Percentiles rank a stretch among this genome's conserved stretches.
Conservation (phyloP, 352 stramenopile species). For the Phytophthora litchii region DNA sequence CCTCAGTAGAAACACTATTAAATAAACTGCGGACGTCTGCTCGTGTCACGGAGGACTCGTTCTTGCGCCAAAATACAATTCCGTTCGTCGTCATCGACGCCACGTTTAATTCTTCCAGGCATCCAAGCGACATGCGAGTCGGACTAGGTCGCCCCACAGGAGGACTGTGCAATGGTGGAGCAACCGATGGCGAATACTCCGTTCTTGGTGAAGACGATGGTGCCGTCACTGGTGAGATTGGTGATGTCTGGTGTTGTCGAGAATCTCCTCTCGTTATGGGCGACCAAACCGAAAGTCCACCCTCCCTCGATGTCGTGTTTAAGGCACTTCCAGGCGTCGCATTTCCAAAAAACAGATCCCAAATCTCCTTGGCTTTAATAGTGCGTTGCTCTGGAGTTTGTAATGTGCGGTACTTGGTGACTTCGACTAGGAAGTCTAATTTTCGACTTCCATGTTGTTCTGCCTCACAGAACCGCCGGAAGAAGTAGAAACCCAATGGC, state of each 20-base stretch:
- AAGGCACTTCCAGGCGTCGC: background rate
- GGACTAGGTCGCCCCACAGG: constrained; percentile 18
- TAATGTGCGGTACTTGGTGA: constrained; percentile 73
- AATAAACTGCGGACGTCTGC: constrained; percentile 48
- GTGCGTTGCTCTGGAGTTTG: constrained; percentile 49
- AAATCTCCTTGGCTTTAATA: constrained; percentile 63
- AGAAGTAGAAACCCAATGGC: constrained; percentile 84
- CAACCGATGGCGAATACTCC: constrained; percentile 24
- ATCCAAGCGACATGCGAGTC: constrained; percentile 50
- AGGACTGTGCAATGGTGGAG: constrained; percentile 8
- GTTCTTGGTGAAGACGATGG: constrained; percentile 29
- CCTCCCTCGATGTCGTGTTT: constrained; percentile 2
- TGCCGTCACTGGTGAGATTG: constrained; percentile 29
- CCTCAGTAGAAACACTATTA: constrained; percentile 43
- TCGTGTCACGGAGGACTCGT: constrained; percentile 43
- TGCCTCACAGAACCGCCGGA: constrained; percentile 73
- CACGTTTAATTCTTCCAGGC: constrained; percentile 63
- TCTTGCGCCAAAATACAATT: constrained; percentile 70
- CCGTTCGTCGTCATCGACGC: constrained; percentile 65
- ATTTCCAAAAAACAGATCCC: constrained; percentile 54
- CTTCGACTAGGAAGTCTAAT: constrained; percentile 71
- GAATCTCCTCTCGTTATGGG: constrained; percentile 8
- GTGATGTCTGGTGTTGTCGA: constrained; percentile 21
- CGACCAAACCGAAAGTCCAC: constrained; percentile 31
- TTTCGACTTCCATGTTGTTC: constrained; percentile 70